phyloP scores from a whole-genome alignment of 257 asterid species.

The Plantago elongata region DNA sequence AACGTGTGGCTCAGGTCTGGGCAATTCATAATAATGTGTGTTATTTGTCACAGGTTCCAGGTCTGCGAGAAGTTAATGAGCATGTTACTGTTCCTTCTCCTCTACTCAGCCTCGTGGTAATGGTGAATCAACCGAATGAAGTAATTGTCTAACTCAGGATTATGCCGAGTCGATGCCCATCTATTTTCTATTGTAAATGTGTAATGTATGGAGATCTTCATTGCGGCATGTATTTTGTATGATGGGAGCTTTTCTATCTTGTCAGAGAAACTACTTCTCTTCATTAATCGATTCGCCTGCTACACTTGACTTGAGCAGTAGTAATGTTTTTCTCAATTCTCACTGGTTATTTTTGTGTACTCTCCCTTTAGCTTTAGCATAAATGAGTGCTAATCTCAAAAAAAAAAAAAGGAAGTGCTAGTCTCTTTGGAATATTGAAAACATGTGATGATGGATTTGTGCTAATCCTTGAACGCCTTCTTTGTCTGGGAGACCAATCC shows the following conservation, averaged over 20 bases:
- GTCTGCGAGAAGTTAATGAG: slow-evolving; percentile 23
- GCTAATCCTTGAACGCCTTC: too few species aligned
- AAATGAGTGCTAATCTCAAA: too few species aligned
- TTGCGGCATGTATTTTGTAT: background rate
- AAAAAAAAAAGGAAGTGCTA: too few species aligned
- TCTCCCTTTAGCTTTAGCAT: too few species aligned
- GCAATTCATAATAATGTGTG: background rate
- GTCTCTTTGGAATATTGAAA: too few species aligned
- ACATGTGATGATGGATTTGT: too few species aligned
- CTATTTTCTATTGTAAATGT: background rate
- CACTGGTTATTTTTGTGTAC: too few species aligned
- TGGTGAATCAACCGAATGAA: background rate
- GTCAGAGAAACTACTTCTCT: background rate
- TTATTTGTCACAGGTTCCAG: slow-evolving; percentile 25
- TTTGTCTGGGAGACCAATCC: too few species aligned
- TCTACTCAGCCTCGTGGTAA: background rate
- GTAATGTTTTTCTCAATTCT: too few species aligned
- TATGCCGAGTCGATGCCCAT: slow-evolving; percentile 6
- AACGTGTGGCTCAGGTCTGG: background rate
- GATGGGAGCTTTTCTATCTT: slow-evolving; percentile 1
- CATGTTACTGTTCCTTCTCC: slow-evolving; percentile 6
- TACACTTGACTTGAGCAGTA: too few species aligned
- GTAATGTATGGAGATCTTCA: slow-evolving; percentile 13
- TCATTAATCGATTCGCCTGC: too few species aligned
- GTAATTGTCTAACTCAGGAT: background rate